Conservation (phyloP, 106 monocot genomes). For the Triglochin maritima region DNA sequence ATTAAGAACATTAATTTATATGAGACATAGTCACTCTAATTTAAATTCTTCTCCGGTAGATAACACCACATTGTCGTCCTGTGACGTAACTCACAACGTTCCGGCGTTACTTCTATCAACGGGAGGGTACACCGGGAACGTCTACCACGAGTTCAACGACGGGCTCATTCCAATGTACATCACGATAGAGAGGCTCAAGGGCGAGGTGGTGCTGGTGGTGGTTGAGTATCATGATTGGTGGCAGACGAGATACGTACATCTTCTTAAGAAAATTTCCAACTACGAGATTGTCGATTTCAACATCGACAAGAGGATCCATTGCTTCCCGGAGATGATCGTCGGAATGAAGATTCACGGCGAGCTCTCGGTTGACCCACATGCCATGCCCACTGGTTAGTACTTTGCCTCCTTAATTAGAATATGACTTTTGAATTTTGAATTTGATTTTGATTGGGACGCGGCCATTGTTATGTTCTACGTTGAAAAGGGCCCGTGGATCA, state of each 20-base stretch:
- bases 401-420: neutral
- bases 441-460: no score
- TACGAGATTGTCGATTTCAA: constrained; percentile 54
- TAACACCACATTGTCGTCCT: no score
- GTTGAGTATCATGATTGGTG: constrained; percentile 75
- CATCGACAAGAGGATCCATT: constrained; percentile 54
- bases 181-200: constrained; percentile 47
- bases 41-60: no score
- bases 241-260: constrained; percentile 29
- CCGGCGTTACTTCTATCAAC: constrained; percentile 52
- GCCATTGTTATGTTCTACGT: no score
- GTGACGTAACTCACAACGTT: constrained; percentile 38
- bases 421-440: no score
- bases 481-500: no score
- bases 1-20: no score
- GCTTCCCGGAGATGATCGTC: constrained; percentile 74
- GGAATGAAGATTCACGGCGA: constrained; percentile 75
- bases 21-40: no score
- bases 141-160: constrained; percentile 69
- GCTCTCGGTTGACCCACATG: constrained; percentile 48
- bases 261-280: constrained; percentile 39
- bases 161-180: constrained; percentile 69
- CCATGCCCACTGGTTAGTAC: constrained; percentile 42
- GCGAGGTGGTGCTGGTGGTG: constrained; percentile 64
- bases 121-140: constrained; percentile 52